A percentile compares a stretch with the other conserved stretches of the same genome.
Conservation (phyloP, 2,329 filamentous ascomycete genomes). For the Aureobasidium sp. region DNA sequence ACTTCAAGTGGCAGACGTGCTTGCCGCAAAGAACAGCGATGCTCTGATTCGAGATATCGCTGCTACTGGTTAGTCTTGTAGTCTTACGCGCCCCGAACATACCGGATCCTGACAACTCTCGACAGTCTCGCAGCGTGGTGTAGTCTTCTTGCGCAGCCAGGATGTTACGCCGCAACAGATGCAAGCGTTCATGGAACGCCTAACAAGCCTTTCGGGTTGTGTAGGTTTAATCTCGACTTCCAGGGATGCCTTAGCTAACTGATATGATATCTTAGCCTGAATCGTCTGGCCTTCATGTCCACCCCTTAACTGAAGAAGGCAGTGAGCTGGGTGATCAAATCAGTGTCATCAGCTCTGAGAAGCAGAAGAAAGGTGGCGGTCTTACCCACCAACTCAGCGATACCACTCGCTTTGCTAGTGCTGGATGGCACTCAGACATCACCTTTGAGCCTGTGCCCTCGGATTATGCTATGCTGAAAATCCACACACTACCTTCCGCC, state of each 20-base stretch:
- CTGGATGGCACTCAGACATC: conserved; percentile 46
- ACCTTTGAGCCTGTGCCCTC: conserved; percentile 46
- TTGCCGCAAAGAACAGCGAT: conserved; percentile 15
- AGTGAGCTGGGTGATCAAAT: conserved; percentile 48
- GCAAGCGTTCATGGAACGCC: conserved; percentile 37
- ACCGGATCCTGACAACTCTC: neutral
- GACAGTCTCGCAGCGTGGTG: conserved; percentile 39
- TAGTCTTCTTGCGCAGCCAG: conserved; percentile 44
- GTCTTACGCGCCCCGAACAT: neutral
- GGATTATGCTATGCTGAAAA: conserved; percentile 46
- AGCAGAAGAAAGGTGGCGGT: conserved; percentile 47
- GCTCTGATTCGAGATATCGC: conserved; percentile 16
- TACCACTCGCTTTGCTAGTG: conserved; percentile 40
- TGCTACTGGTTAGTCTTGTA: conserved; percentile 3
- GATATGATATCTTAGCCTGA: conserved; percentile 27
- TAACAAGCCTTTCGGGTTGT: conserved; percentile 37
- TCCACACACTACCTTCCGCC: conserved; percentile 38
- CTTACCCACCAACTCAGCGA: conserved; percentile 45
- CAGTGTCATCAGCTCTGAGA: conserved; percentile 47
- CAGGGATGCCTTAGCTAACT: neutral
- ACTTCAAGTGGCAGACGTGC: conserved; percentile 15
- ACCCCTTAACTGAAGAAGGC: conserved; percentile 45
- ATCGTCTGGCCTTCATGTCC: conserved; percentile 45
- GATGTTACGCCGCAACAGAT: conserved; percentile 38
- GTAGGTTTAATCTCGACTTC: conserved; percentile 17